Percentiles rank a stretch among this genome's conserved stretches.
phyloP scores from a whole-genome alignment of 176 grass and related monocot genomes.

The Carex myosuroides region DNA sequence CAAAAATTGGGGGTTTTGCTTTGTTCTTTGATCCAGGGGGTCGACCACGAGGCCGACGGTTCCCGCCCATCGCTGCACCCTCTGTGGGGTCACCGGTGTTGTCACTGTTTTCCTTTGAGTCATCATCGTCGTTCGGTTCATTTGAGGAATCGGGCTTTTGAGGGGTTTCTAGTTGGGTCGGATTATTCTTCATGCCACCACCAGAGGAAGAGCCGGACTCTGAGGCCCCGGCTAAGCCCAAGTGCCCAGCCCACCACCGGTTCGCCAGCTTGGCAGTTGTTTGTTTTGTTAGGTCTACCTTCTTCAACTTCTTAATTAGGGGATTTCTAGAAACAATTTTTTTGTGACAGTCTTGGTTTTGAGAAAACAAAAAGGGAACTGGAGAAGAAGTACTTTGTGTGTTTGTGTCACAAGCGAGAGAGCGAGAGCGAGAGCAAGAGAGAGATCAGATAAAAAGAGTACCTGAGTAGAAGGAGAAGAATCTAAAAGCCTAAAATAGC shows the following conservation, averaged over 20 bases:
- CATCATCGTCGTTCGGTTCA: constrained; percentile 21
- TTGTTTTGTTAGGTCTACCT: not conserved
- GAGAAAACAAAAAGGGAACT: constrained; percentile 5
- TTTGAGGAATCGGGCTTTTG: constrained; percentile 3
- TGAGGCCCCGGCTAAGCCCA: constrained; percentile 43
- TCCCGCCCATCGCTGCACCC: constrained; percentile 38
- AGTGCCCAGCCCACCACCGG: constrained; percentile 75
- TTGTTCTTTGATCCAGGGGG: constrained; percentile 98
- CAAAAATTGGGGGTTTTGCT: constrained; percentile 90
- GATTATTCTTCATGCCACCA: constrained; percentile 30
- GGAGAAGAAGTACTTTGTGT: not conserved
- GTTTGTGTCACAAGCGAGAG: not conserved
- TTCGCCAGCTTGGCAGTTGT: constrained; percentile 61
- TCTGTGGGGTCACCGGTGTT: constrained; percentile 48
- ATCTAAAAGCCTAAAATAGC: constrained; percentile 14
- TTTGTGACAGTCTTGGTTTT: not conserved
- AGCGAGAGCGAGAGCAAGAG: not conserved
- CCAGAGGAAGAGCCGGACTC: constrained; percentile 53
- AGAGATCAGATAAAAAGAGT: constrained; percentile 11
- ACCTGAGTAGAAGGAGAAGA: constrained; percentile 6
- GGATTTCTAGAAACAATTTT: not conserved
- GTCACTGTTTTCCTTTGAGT: constrained; percentile 45
- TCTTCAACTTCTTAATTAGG: not conserved
- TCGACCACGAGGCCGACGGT: constrained; percentile 66
- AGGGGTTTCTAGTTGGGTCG: constrained; percentile 32